Base-by-base conservation (phyloP, 2,329 filamentous ascomycete species). In the Penicillium corylophilum region DNA sequence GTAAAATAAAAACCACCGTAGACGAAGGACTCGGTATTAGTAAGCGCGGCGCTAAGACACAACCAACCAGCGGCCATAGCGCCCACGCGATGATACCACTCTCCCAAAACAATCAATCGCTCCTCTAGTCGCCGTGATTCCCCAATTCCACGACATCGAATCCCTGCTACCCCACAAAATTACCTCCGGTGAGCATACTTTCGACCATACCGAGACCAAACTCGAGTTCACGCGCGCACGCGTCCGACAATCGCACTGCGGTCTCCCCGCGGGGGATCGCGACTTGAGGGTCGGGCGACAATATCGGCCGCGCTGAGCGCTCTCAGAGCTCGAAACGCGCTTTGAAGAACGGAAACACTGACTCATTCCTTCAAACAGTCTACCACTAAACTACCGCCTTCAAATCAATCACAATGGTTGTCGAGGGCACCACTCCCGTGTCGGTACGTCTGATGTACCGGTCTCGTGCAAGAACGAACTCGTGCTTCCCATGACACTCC, bases 381-480 rank as follows among this genome's bases (percentile, higher is more conserved):
- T 36, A 9, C 33, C 31, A 20, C 15, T 46, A 22, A 38, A 2
- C 12, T 3, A 22, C 18, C 33, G 3, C 10, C 12, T 22, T 13
- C 22, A 13, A 40, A 36, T 41, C 44, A 53, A 45, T 22, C 44
- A 66, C 55, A 67, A 71, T 71, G 68, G 63, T 65, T 57, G 62
- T 63, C 47, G 67, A 71, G 38, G 55, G 52, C 48, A 46, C 59
- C 46, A 52, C 67, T 53, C 56, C 60, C 44, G 50, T 59, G 41
- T 59, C 64, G 46, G 68, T 69, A 62, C 33, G 63, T 65, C 20
- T 13, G 22, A n/a, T 41, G 20, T 20, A 38, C 36, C 18, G 36
- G 23, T 5, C 4, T 23, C 36, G 18, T 12, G 36, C 31, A 18
- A 35, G 6, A 16, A 35, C 31, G n/a, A 22, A 22, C 22, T 39